Conservation (phyloP, 2,329 filamentous ascomycete genomes). For the Chaetomiaceae sp. region DNA sequence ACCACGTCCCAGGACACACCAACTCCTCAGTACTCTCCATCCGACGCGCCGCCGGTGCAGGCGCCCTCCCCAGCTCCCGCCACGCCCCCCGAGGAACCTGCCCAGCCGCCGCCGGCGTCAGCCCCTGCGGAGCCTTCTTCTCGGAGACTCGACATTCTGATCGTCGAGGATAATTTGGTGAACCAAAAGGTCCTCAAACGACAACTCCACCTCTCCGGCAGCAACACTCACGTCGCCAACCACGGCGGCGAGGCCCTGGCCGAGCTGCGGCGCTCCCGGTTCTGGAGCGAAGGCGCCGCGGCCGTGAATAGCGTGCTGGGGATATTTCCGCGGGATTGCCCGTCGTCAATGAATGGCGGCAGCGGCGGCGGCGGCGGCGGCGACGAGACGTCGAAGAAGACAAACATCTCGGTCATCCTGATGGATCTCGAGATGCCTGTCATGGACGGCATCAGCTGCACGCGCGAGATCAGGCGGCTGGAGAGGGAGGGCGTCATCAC, state of each 20-base stretch:
- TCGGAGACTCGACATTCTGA: slow-evolving; percentile 50
- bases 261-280: slow-evolving; percentile 50
- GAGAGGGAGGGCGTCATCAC: slow-evolving; percentile 59
- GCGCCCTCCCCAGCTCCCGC: background rate
- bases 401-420: slow-evolving; percentile 62
- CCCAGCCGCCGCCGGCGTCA: background rate
- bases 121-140: slow-evolving; percentile 26
- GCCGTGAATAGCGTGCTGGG: background rate
- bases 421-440: slow-evolving; percentile 82
- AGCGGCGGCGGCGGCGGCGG: slow-evolving; percentile 7
- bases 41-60: background rate
- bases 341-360: no score
- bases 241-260: slow-evolving; percentile 61
- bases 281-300: slow-evolving; percentile 39
- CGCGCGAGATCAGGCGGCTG: slow-evolving; percentile 62
- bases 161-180: slow-evolving; percentile 65
- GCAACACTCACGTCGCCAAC: slow-evolving; percentile 59
- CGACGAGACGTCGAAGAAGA: slow-evolving; percentile 32
- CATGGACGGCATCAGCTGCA: slow-evolving; percentile 76
- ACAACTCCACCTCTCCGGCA: slow-evolving; percentile 57
- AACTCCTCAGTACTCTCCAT: background rate
- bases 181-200: slow-evolving; percentile 62
- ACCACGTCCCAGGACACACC: background rate
- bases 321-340: no score
- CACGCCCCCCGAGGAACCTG: background rate